Percentiles rank a stretch among this genome's conserved stretches.
phyloP scores from a whole-genome alignment of 495 filamentous ascomycete species.

The Podospora anserina region DNA sequence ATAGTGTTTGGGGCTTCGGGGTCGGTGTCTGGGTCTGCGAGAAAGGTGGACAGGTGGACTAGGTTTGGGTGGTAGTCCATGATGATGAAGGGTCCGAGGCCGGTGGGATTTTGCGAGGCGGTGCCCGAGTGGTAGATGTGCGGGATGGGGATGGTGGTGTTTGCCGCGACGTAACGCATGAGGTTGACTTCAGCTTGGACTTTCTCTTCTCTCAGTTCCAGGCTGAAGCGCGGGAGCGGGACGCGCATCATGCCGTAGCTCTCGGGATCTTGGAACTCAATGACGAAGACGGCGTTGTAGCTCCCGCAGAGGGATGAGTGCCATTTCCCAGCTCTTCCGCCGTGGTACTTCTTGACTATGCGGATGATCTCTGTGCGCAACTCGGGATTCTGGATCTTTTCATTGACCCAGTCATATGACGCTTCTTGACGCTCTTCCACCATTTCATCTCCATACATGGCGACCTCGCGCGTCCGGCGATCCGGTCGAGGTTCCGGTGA shows the following conservation, averaged over 20 bases:
- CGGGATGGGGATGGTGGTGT: slow-evolving; percentile 44
- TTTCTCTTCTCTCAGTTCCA: slow-evolving; percentile 39
- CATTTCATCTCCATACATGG: neutral
- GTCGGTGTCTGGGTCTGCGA: slow-evolving; percentile 26
- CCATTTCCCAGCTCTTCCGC: neutral
- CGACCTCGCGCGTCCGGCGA: neutral
- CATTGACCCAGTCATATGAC: neutral
- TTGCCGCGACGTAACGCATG: slow-evolving; percentile 39
- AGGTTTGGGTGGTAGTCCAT: slow-evolving; percentile 44
- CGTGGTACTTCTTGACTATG: neutral
- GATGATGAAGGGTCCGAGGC: slow-evolving; percentile 47
- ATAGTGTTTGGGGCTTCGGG: slow-evolving; percentile 23
- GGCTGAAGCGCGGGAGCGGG: neutral
- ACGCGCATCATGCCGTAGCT: slow-evolving; percentile 3
- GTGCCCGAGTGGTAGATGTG: slow-evolving; percentile 36
- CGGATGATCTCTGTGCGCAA: neutral
- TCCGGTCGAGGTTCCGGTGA: too few relatives aligned
- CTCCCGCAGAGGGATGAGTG: neutral
- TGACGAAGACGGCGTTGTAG: slow-evolving; percentile 11
- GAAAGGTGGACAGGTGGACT: slow-evolving; percentile 29
- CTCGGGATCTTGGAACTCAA: slow-evolving; percentile 8
- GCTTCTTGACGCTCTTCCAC: neutral
- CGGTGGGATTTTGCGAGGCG: slow-evolving; percentile 28
- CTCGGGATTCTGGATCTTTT: neutral
- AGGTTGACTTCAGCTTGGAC: slow-evolving; percentile 41